Evolutionary conservation across 2,329 filamentous ascomycete species (phyloP), one percentile per base, ranked within the genome.

Genomic region (Fusarium sp.): DNA sequence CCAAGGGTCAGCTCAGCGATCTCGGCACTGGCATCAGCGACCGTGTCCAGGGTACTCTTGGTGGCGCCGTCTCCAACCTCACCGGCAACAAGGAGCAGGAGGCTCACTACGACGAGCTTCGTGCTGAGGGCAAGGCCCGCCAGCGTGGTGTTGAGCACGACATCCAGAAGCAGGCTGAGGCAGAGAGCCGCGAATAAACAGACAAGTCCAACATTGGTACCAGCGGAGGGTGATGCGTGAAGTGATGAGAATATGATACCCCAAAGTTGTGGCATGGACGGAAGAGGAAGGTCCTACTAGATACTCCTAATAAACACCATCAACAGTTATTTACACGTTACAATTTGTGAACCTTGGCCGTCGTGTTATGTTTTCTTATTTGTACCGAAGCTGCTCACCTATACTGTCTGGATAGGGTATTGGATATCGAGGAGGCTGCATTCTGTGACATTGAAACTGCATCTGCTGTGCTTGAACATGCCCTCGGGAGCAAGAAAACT

Each of bases 91-190:
- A 86, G 53, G 82, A 85, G 33, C 89, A 90, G 67, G 87, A 95
- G 86, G 81, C 85, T 53, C 89, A 90, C 80, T 93, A 90, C 79
- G 86, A 93, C 81, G 81, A 87, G 75, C 85, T 92, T 82, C 94
- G 96, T 79, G 94, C 96, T 77, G 84, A 89, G 73, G 95, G 95
- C 73, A 97, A 96, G 91, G 93, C 93, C 25, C 87, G 90, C 79
- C 93, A 97, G 88, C 89, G 94, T 25, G 93, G 94, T 56, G 95
- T 92, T 3, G 95, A 97, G 88, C 85, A 88, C 42, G 94, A 97
- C 79, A 87, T 97, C 64, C 85, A 92, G 82, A 95, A 94, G 89
- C 86, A 93, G 86, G 88, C 86, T 1, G 87, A 89, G 73, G 85
- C 86, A 47, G 79, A 80, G 50, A 68, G 64, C 44, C 64, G 49